Base-by-base conservation (phyloP, 2,329 filamentous ascomycete species). In the Periconia macrospinosa region DNA sequence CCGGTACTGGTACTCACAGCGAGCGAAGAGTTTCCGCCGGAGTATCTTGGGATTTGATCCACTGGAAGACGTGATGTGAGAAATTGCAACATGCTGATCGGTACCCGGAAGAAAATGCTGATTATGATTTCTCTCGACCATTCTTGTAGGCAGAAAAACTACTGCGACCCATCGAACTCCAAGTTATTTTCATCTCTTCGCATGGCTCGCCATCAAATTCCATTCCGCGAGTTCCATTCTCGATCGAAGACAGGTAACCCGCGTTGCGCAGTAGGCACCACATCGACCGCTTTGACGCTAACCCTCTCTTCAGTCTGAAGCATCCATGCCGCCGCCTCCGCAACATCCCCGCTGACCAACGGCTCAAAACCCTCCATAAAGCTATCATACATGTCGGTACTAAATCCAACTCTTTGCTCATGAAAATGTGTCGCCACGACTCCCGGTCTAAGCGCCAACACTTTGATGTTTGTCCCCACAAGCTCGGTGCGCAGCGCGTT, bases 401-500 rank as follows among this genome's bases (percentile, higher is more conserved):
- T 77, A 56, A 74, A 74, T 0, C 75, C 75, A 1, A 82, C 43
- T 23, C 43, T 27, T 23, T 27, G 43, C 20, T 45, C 43, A n/a
- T 45, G 43, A 19, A 45, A 45, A 45, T 45, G 18, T 19, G 43
- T 45, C 18, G 43, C 43, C n/a, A 45, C 43, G 15, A 45, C 43
- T 19, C 43, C 43, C 20, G 23, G 18, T 14, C 43, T 10, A 3
- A 45, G 43, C 43, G 43, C 43, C 18, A 45, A 23, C 9, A 45
- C 41, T n/a, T 75, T 73, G 50, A 81, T 78, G 55, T 80, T 75
- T 0, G 78, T 79, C 2, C 73, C 76, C 19, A 57, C 63, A 9
- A 81, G 60, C 61, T 84, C 81, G 17, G 72, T 80, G 0, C 80
- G 67, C 10, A 83, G 69, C 1, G 74, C 72, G 50, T 83, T 81